A percentile compares a stretch with the other conserved stretches of the same genome.
Conservation (phyloP, 169 alveolate genomes). For the Plasmodium adleri region DNA sequence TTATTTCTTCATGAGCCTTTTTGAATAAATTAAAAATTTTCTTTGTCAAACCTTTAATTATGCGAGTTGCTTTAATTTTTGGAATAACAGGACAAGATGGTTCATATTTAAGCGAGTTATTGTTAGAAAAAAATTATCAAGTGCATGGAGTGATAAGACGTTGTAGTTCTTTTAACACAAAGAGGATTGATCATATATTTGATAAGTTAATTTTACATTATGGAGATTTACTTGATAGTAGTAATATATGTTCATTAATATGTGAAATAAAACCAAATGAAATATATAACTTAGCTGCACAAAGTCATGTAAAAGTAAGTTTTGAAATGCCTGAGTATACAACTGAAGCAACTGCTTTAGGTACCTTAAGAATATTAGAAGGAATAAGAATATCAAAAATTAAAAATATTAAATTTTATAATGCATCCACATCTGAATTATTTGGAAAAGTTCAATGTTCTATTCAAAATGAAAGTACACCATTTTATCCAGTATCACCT, state of each 20-base stretch:
- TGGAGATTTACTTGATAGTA: constrained; percentile 88
- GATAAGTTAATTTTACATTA: constrained; percentile 84
- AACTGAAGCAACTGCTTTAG: constrained; percentile 84
- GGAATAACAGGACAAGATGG: constrained; percentile 93
- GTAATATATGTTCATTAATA: constrained; percentile 77
- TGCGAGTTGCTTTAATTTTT: constrained; percentile 83
- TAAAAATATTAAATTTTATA: constrained; percentile 75
- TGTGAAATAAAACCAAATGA: constrained; percentile 80
- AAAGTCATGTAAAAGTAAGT: constrained; percentile 89
- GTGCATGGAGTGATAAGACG: constrained; percentile 88
- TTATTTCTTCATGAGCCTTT: no score
- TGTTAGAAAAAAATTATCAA: constrained; percentile 85
- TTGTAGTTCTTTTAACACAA: constrained; percentile 84
- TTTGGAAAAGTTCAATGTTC: constrained; percentile 77
- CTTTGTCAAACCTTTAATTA: background rate
- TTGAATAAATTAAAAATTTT: no score
- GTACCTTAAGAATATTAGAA: constrained; percentile 84
- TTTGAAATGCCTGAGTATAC: constrained; percentile 89
- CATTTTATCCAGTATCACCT: constrained; percentile 92
- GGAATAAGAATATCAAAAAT: constrained; percentile 79
- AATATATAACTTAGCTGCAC: constrained; percentile 89
- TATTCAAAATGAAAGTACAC: constrained; percentile 84
- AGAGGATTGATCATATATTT: constrained; percentile 81
- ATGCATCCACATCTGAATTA: constrained; percentile 89
- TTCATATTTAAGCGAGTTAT: constrained; percentile 87